Conservation (phyloP, 2,329 filamentous ascomycete genomes). For the Colletotrichum caudatum region DNA sequence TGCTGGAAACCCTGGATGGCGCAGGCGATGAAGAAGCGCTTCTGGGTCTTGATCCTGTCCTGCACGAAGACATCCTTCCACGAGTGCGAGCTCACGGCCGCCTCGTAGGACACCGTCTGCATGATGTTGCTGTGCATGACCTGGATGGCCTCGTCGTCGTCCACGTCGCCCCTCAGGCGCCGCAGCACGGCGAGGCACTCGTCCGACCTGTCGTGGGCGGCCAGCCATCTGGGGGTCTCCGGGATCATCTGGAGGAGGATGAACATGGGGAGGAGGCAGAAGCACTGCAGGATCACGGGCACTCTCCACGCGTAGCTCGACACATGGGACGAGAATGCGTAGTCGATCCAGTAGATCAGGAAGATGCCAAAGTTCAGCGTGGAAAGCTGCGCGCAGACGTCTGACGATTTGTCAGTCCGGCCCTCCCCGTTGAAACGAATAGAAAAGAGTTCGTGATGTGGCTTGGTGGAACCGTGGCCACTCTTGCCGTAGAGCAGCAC, state of each 20-base stretch:
- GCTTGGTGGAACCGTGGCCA: no score
- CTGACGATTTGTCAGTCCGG: constrained; percentile 41
- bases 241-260: constrained; percentile 54
- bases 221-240: constrained; percentile 59
- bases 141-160: constrained; percentile 44
- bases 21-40: constrained; percentile 50
- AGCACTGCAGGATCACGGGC: constrained; percentile 56
- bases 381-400: constrained; percentile 60
- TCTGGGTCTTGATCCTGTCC: constrained; percentile 50
- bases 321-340: constrained; percentile 51
- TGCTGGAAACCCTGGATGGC: constrained; percentile 55
- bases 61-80: constrained; percentile 50
- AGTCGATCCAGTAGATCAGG: constrained; percentile 61
- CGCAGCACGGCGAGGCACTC: constrained; percentile 54
- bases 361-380: constrained; percentile 61
- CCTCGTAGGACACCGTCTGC: constrained; percentile 50
- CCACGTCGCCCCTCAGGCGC: constrained; percentile 49
- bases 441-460: no score
- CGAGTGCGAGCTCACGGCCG: constrained; percentile 47
- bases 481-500: no score
- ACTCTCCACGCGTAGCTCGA: constrained; percentile 55
- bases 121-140: constrained; percentile 50
- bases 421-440: not conserved
- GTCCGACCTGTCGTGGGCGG: constrained; percentile 53
- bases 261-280: constrained; percentile 56